These are phyloP conservation scores for Didymella exigua DNA, from an alignment of 2,329 filamentous ascomycete genomes.

Conservation along the genomic window DNA sequence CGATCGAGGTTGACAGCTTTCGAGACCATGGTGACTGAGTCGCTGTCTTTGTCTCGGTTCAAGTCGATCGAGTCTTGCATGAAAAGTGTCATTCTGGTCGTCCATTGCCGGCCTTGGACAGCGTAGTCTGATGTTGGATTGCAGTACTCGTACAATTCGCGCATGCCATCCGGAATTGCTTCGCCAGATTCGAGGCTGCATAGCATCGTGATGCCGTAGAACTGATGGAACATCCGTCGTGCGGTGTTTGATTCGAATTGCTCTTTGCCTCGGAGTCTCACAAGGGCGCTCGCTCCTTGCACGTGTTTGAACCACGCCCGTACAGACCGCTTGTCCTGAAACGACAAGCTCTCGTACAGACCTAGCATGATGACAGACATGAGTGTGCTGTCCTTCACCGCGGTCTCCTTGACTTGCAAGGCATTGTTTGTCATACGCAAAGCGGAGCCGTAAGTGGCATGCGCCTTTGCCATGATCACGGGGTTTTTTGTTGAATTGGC, in stretches of 20 bases:
- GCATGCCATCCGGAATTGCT: constrained; percentile 24
- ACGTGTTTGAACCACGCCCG: constrained; percentile 42
- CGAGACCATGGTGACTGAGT: constrained; percentile 23
- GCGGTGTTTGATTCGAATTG: constrained; percentile 30
- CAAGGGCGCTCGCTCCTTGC: constrained; percentile 39
- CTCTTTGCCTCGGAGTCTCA: constrained; percentile 39
- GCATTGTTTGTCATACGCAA: constrained; percentile 34
- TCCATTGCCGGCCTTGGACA: constrained; percentile 30
- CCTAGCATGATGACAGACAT: constrained; percentile 42
- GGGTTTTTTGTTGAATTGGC: constrained; percentile 33
- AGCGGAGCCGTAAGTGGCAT: constrained; percentile 32
- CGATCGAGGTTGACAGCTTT: constrained; percentile 24
- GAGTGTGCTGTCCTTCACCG: constrained; percentile 34
- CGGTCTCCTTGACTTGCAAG: constrained; percentile 22
- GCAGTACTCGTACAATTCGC: constrained; percentile 28
- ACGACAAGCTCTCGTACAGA: constrained; percentile 43
- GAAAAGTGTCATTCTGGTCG: constrained; percentile 24
- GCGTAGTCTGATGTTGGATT: constrained; percentile 26
- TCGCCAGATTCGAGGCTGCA: constrained; percentile 28
- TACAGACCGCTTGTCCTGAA: constrained; percentile 34
- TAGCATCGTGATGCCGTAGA: constrained; percentile 34
- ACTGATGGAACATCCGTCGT: constrained; percentile 38
- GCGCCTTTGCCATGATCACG: constrained; percentile 32
- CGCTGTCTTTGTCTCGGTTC: constrained; percentile 22
- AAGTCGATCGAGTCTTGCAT: constrained; percentile 32